Evolutionary conservation across 495 filamentous ascomycete species (phyloP).

Genomic region (Cladorrhinum samala): DNA sequence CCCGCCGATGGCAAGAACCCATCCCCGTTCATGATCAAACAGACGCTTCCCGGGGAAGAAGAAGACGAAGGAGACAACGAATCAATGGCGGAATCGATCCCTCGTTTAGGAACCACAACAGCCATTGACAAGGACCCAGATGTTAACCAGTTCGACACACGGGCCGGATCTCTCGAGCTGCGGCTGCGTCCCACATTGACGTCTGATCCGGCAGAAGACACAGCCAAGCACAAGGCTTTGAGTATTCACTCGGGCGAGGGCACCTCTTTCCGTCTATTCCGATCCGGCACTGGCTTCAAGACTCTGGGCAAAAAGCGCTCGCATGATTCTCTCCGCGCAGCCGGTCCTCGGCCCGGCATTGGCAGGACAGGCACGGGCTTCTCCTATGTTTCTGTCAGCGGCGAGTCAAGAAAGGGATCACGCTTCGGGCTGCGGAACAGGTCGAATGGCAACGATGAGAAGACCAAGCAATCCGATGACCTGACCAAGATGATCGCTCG

Average conservation of each 20-base stretch:
- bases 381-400: conserved; percentile 34
- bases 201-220: conserved; percentile 44
- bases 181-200: conserved; percentile 72
- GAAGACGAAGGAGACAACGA: conserved; percentile 51
- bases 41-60: conserved; percentile 62
- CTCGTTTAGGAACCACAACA: conserved; percentile 20
- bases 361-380: conserved; percentile 47
- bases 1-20: conserved; percentile 46
- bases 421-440: conserved; percentile 40
- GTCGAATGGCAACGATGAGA: conserved; percentile 30
- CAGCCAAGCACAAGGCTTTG: conserved; percentile 44
- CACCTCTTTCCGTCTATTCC: conserved; percentile 51
- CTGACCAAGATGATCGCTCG: conserved; percentile 96
- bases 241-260: conserved; percentile 43
- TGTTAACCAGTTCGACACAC: conserved; percentile 38
- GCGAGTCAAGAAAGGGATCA: conserved; percentile 45
- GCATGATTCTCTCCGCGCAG: conserved; percentile 55
- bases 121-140: conserved; percentile 31
- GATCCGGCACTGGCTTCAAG: conserved; percentile 34
- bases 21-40: conserved; percentile 77
- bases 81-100: conserved; percentile 27
- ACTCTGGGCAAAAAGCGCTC: conserved; percentile 56
- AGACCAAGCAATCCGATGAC: conserved; percentile 67
- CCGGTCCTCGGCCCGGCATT: conserved; percentile 40
- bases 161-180: conserved; percentile 65